Evolutionary conservation across 306 rosid genomes (phyloP).

Genomic region (Canavalia gladiata): DNA sequence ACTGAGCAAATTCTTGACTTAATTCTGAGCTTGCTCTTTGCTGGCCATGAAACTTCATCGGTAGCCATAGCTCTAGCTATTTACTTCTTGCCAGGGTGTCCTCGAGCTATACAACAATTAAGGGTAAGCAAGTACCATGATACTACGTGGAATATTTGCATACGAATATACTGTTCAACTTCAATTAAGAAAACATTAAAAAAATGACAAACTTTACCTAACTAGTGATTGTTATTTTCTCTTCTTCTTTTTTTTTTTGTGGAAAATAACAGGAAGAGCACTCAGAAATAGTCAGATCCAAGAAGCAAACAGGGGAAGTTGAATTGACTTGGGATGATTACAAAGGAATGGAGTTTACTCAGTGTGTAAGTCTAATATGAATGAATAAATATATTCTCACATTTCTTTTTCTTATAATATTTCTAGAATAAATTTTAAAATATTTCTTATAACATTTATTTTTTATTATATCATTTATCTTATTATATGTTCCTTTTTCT

Average conservation of each 20-base stretch:
- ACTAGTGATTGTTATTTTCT: background rate
- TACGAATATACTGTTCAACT: background rate
- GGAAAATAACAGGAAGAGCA: conserved; percentile 75
- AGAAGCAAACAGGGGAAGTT: conserved; percentile 68
- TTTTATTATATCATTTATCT: no score
- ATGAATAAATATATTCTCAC: background rate
- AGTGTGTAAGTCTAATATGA: conserved; percentile 69
- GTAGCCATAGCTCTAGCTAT: conserved; percentile 84
- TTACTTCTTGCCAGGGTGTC: conserved; percentile 77
- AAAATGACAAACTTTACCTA: background rate
- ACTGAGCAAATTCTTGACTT: conserved; percentile 95
- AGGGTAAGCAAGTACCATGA: conserved; percentile 56
- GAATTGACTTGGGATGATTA: conserved; percentile 95
- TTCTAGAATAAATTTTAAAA: no score
- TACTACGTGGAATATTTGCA: conserved; percentile 30
- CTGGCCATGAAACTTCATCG: conserved; percentile 95
- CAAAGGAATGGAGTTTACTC: conserved; percentile 93
- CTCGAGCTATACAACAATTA: conserved; percentile 68
- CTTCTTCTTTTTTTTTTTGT: background rate
- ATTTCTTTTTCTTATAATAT: no score
- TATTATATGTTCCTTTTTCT: no score
- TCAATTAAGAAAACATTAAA: background rate
- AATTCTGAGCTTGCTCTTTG: conserved; percentile 85
- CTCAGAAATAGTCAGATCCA: conserved; percentile 64
- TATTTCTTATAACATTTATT: no score